phyloP scores from a whole-genome alignment of 345 rosid species.

The Eucalyptus sp. region DNA sequence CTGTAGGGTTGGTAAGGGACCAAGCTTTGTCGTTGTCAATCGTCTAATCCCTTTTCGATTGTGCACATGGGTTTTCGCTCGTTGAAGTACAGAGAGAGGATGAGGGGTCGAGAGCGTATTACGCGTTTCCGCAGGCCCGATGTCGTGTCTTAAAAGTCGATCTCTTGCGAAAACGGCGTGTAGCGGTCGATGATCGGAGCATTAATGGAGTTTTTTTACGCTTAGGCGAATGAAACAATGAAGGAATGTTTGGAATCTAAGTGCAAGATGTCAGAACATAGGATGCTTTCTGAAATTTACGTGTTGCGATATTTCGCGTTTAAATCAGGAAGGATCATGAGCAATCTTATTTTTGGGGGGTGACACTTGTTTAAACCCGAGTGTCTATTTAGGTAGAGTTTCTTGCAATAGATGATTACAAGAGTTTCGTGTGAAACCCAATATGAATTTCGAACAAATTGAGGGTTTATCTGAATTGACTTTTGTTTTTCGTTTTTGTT shows the following conservation, averaged over 20 bases:
- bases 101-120: neutral
- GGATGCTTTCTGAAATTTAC: neutral
- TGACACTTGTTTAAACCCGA: neutral
- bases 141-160: neutral
- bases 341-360: neutral
- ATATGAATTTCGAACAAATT: neutral
- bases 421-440: neutral
- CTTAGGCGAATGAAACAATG: neutral
- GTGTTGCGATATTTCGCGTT: neutral
- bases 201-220: neutral
- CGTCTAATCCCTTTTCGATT: neutral
- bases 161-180: neutral
- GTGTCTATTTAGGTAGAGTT: neutral
- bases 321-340: neutral
- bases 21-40: neutral
- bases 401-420: neutral
- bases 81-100: neutral
- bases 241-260: neutral
- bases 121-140: neutral
- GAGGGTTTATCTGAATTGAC: rapidly evolving
- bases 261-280: neutral
- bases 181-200: neutral
- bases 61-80: neutral
- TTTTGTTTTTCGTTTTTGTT: neutral
- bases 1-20: neutral